Evolutionary conservation across 176 grass and related monocot genomes (phyloP), one percentile per base, ranked within the genome.

Genomic region (Dendrocalamus sinicus): DNA sequence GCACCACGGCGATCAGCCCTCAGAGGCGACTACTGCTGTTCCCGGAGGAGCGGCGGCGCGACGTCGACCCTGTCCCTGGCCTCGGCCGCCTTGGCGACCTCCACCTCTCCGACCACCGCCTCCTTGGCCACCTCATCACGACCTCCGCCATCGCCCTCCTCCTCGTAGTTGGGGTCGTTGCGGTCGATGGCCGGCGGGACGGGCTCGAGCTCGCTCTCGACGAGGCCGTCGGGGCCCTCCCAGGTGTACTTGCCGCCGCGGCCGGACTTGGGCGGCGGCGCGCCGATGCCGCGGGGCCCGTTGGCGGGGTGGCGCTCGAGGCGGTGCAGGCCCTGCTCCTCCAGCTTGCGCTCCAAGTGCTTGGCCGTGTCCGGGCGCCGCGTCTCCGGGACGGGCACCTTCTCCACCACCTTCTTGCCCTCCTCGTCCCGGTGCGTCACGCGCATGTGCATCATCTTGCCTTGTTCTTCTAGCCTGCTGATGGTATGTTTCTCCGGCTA

Each of bases 171-270:
- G 74, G 96, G 96, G 32, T 98, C 93, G 22, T 89, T 76, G 59
- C 69, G 89, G 77, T 98, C 96, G 30, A 98, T 44, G 46, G 93
- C 93, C 2, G 88, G 52, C 0, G 90, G 96, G 10, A 84, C 63
- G 0, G 91, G 93, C 14, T 94, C 90, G 16, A 95, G 17, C 52
- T 54, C 45, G 50, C 23, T 86, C 5, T 84, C 64, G 23, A 86
- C 79, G 19, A 55, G 12, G 1, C 87, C 86, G 0, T 77, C 88
- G 4, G 93, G 93, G 1, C 96, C 96, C 41, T 98, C 96, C 93
- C 96, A 98, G 39, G 96, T 98, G 90, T 72, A 98, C 93, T 92
- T 94, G 17, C 93, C 91, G 51, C 91, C 96, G 30, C 83, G 96
- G 11, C 93, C 96, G 8, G 91, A 94, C 84, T 98, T 95, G 2